Conservation (phyloP, 106 monocot genomes). For the Platanthera guangdongensis region DNA sequence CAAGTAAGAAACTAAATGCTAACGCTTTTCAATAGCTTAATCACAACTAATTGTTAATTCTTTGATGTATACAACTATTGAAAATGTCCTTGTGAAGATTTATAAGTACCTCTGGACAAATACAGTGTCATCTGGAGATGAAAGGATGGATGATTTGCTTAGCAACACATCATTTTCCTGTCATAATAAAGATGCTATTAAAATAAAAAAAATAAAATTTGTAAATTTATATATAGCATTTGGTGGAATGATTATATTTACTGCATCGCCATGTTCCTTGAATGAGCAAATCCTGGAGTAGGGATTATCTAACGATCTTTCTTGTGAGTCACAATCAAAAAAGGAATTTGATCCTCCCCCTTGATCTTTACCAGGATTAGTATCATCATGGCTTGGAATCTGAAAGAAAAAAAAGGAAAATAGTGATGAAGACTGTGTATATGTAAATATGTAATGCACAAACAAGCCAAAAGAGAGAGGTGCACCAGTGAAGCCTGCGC, state of each 20-base stretch:
- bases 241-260: background rate
- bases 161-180: constrained; percentile 27
- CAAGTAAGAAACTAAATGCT: too few species aligned
- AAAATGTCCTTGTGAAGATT: too few species aligned
- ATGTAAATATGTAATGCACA: background rate
- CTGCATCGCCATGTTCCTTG: background rate
- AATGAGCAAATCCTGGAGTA: background rate
- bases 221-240: background rate
- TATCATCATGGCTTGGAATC: constrained; percentile 26
- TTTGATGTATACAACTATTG: too few species aligned
- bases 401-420: background rate
- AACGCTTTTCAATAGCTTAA: too few species aligned
- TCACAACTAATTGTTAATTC: too few species aligned
- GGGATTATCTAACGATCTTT: background rate
- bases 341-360: constrained; percentile 28
- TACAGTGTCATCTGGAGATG: constrained; percentile 20
- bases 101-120: background rate
- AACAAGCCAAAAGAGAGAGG: background rate
- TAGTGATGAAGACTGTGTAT: background rate
- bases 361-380: constrained; percentile 6
- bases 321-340: constrained; percentile 35
- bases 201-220: background rate
- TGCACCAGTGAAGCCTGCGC: constrained; percentile 55
- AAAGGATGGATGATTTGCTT: constrained; percentile 6
- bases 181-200: background rate